Percentiles rank a stretch among this genome's conserved stretches.
Evolutionary conservation across 2,329 filamentous ascomycete species (phyloP).

Genomic region (Microsporum canis): DNA sequence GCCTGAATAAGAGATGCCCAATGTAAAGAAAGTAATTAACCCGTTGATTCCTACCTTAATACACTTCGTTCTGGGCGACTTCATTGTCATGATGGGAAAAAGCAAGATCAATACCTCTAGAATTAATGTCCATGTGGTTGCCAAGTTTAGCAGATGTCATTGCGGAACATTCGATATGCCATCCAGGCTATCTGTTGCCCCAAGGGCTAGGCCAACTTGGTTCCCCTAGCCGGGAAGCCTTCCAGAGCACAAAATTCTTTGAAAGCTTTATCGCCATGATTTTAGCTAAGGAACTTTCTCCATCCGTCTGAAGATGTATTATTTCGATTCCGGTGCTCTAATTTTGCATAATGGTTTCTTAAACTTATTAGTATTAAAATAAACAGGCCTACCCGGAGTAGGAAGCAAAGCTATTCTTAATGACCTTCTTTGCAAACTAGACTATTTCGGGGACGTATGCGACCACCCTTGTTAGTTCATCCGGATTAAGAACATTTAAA

Average conservation of each 20-base stretch:
- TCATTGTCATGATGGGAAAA: conserved; percentile 94
- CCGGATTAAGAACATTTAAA: background rate
- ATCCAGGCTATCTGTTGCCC: conserved; percentile 79
- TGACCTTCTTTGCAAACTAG: background rate
- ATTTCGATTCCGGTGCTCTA: conserved; percentile 74
- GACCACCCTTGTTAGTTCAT: background rate
- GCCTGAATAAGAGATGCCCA: conserved; percentile 77
- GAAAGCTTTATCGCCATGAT: conserved; percentile 24
- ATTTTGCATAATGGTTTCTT: conserved; percentile 55
- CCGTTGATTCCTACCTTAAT: conserved; percentile 60
- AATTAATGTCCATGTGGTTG: conserved; percentile 79
- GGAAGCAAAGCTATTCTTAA: background rate
- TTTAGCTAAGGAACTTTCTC: conserved; percentile 66
- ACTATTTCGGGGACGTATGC: background rate
- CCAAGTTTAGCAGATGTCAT: conserved; percentile 90
- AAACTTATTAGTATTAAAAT: background rate
- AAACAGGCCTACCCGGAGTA: background rate
- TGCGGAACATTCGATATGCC: conserved; percentile 94
- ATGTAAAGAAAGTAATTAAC: conserved; percentile 95
- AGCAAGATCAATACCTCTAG: conserved; percentile 78
- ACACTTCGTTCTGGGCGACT: conserved; percentile 76
- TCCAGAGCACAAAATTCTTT: background rate
- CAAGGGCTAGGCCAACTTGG: conserved; percentile 80
- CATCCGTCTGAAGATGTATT: conserved; percentile 77
- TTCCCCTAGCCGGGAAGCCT: conserved; percentile 41